Evolutionary conservation across 148 eudicot genomes (phyloP), one percentile per base, ranked within the genome.

Genomic region (Pouteria glomerata): DNA sequence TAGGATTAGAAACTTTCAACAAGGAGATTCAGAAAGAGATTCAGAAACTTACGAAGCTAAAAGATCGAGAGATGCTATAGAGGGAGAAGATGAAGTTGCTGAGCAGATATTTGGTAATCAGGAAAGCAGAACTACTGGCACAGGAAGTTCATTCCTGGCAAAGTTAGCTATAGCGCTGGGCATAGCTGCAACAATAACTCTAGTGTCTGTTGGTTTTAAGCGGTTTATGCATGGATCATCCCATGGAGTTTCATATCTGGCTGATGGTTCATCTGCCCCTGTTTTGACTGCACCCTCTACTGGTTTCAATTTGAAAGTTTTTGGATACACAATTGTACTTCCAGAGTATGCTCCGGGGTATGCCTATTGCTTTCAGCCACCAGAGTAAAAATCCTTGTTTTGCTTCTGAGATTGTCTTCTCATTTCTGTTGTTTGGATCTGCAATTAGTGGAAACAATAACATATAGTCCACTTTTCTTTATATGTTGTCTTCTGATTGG

Each of bases 281-380:
- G 50, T 78, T 71, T 67, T 78, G 53, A 79, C 79, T 67, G 41
- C 81, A 48, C 74, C 86, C 34, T 18, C 86, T 68, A 79, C 61
- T 72, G 96, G 93, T 75, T 93, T 93, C 78, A 68, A 85, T 52
- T 83, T 93, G 74, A 83, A 79, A 45, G 81, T 87, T 72, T 87
- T 90, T 73, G 98, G 96, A 69, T 83, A 85, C 81, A 80, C 78
- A 84, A 67, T 93, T 63, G 74, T 87, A 57, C 86, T 93, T 76
- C 96, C 98, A 57, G 83, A 85, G 70, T 90, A 87, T 79, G 85
- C 98, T 77, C 98, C 98, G 37, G 98, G 96, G 98, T 88, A 84
- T 66, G 83, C 68, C 69, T 55, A 55, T 51, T 47, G 33, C 19
- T 58, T 59, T 70, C 42, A 16, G 16, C 45, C 30, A n/a, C 19